Conservation (phyloP, 208 protist genomes). For the Trypanosoma melophagium region DNA sequence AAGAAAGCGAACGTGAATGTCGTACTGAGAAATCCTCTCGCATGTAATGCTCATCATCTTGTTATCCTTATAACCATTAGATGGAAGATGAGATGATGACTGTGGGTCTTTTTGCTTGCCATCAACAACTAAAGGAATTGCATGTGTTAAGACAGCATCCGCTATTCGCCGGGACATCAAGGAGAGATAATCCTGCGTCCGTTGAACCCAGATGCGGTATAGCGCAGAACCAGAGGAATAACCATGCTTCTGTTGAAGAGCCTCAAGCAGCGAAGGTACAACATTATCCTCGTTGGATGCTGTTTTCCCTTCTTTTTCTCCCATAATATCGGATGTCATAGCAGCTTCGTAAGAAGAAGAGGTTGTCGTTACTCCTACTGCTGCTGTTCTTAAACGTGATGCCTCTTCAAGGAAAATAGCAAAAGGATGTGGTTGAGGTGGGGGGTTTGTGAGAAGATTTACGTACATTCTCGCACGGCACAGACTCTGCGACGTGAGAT, state of each 20-base stretch:
- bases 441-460: constrained; percentile 32
- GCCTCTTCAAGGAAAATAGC: constrained; percentile 23
- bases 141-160: constrained; percentile 21
- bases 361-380: no score
- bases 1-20: constrained; percentile 73
- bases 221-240: constrained; percentile 38
- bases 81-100: neutral
- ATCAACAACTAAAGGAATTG: constrained; percentile 8
- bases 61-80: constrained; percentile 14
- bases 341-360: no score
- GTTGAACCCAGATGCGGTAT: constrained; percentile 48
- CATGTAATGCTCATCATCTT: neutral
- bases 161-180: constrained; percentile 21
- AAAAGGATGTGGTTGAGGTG: constrained; percentile 29
- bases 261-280: constrained; percentile 14
- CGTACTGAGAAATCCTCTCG: constrained; percentile 21
- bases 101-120: neutral
- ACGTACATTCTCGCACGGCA: constrained; percentile 40
- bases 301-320: neutral
- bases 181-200: constrained; percentile 38
- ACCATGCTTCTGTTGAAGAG: constrained; percentile 33
- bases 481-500: constrained; percentile 38
- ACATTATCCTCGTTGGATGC: neutral
- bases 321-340: neutral
- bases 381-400: neutral